phyloP scores from a whole-genome alignment of 495 filamentous ascomycete genomes.

The Umbilicaria muhlenbergii region DNA sequence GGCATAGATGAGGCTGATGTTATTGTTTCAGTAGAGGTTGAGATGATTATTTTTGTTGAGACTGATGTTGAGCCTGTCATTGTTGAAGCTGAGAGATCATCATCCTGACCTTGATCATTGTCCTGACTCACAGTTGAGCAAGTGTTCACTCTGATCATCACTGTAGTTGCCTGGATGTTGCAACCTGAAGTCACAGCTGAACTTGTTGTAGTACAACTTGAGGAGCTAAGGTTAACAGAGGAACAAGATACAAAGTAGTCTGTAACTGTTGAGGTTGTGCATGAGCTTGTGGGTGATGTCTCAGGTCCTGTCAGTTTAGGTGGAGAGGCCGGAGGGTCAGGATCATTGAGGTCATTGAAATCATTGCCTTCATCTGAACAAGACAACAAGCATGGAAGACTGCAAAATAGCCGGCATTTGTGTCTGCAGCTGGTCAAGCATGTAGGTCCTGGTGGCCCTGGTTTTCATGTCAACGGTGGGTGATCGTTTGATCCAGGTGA shows the following conservation, averaged over 20 bases:
- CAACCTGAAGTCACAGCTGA: neutral
- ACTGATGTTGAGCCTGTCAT: neutral
- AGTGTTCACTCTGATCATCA: neutral
- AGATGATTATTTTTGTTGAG: no score
- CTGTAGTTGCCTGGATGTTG: neutral
- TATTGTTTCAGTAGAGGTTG: no score
- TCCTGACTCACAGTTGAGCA: neutral
- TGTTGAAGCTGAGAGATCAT: neutral
- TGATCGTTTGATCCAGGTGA: neutral
- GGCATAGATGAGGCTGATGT: no score
- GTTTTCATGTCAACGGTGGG: neutral
- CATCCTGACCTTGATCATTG: slow-evolving; percentile 1
- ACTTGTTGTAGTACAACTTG: neutral
- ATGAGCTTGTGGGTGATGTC: neutral
- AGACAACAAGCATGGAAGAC: neutral
- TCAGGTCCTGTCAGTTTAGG: no score
- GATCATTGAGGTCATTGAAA: neutral
- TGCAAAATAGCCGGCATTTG: no score
- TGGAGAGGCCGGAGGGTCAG: no score
- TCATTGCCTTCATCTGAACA: neutral
- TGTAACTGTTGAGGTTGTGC: neutral
- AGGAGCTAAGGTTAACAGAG: neutral
- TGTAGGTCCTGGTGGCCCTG: no score
- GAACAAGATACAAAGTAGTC: slow-evolving; percentile 1
- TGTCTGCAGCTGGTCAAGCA: no score